These are phyloP conservation scores for Acer negundo DNA, from an alignment of 345 rosid genomes.

Conservation along the genomic window DNA sequence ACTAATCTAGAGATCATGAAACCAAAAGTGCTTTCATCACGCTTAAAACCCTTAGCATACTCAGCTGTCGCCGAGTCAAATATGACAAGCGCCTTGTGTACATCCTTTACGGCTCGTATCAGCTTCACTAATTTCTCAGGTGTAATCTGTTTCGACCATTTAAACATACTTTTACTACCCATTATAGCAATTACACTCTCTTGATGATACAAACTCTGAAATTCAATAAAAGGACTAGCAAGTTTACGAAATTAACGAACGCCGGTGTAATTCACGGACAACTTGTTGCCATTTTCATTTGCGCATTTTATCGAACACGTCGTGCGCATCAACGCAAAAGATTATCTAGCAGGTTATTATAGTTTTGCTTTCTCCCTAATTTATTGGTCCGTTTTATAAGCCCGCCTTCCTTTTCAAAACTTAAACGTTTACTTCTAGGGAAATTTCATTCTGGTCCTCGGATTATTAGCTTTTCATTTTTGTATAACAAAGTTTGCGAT, in stretches of 20 bases:
- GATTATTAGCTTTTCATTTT: too few species aligned
- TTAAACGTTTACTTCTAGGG: too few species aligned
- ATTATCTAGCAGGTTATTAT: too few species aligned
- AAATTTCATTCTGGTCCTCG: too few species aligned
- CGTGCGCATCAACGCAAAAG: not conserved
- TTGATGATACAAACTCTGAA: not conserved
- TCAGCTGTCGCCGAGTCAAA: constrained; percentile 80
- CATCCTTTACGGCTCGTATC: constrained; percentile 59
- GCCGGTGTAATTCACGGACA: not conserved
- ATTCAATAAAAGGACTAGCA: not conserved
- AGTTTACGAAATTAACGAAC: not conserved
- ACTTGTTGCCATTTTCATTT: not conserved
- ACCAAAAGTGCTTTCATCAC: constrained; percentile 56
- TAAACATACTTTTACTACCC: constrained; percentile 43
- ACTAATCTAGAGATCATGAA: constrained; percentile 66
- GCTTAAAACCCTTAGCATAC: constrained; percentile 62
- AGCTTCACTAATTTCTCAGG: constrained; percentile 63
- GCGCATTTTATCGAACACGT: constrained; percentile 14
- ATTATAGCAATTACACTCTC: constrained; percentile 25
- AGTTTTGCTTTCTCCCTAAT: too few species aligned
- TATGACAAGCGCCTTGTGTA: constrained; percentile 53
- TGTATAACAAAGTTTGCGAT: too few species aligned
- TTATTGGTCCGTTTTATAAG: too few species aligned
- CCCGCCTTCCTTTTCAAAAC: too few species aligned
- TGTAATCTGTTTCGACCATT: constrained; percentile 64